These are phyloP conservation scores for Fusarium sp. DNA, from an alignment of 2,329 filamentous ascomycete species.

Conservation along the genomic window DNA sequence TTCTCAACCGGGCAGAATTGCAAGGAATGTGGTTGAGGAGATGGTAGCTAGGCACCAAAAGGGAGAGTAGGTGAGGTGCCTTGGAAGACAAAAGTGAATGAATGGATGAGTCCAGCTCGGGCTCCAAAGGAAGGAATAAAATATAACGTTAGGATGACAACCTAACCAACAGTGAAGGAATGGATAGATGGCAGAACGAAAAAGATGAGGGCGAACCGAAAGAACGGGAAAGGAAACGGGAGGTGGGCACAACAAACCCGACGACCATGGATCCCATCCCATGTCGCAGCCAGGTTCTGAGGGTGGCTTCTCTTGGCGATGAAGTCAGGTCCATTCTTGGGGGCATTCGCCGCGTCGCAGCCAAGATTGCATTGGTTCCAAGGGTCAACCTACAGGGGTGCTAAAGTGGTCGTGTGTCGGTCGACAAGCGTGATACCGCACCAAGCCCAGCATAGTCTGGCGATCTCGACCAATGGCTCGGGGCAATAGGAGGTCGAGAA, in stretches of 20 bases:
- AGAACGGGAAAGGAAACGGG: slow-evolving; percentile 13
- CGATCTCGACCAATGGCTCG: slow-evolving; percentile 14
- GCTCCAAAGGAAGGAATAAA: slow-evolving; percentile 32
- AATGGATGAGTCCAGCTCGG: slow-evolving; percentile 39
- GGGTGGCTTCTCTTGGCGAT: slow-evolving; percentile 29
- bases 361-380: slow-evolving; percentile 46
- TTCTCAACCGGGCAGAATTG: slow-evolving; percentile 25
- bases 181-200: slow-evolving; percentile 37
- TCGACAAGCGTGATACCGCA: slow-evolving; percentile 19
- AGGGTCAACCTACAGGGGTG: slow-evolving; percentile 43
- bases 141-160: slow-evolving; percentile 11
- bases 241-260: slow-evolving; percentile 21
- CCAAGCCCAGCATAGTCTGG: slow-evolving; percentile 21
- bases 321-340: slow-evolving; percentile 17
- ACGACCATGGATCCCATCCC: slow-evolving; percentile 3
- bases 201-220: slow-evolving; percentile 18
- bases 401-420: slow-evolving; percentile 30
- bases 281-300: slow-evolving; percentile 14
- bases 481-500: slow-evolving; percentile 33
- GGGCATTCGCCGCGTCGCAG: slow-evolving; percentile 35
- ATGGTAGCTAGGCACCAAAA: slow-evolving; percentile 15
- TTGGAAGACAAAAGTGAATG: slow-evolving; percentile 15
- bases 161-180: slow-evolving; percentile 34
- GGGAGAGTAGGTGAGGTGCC: slow-evolving; percentile 24
- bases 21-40: slow-evolving; percentile 38